Evolutionary conservation across 208 protist genomes (phyloP), one percentile per base, ranked within the genome.

Genomic region (Acanthamoeba triangularis): DNA sequence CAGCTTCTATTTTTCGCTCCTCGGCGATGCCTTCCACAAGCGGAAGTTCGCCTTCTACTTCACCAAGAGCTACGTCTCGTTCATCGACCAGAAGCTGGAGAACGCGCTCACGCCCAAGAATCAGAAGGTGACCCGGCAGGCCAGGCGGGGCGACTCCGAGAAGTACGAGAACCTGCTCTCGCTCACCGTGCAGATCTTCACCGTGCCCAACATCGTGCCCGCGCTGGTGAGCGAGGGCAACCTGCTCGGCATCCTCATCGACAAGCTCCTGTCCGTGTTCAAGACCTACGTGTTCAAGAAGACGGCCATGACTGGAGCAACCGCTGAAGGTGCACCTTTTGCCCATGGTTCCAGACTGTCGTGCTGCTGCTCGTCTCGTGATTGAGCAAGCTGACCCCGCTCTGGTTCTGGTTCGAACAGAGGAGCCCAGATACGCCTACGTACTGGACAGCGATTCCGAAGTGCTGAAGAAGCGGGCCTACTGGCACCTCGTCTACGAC

Each of bases 41-140:
- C 6, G 87, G 35, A 69, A 30, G 47, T 93, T 93, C 59, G 87
- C 87, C 25, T 54, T 67, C 63, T 67, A 67, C 87, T 93, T 93
- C 63, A 54, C 63, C 59, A 35, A 74, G 37, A 76, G 54, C 63
- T 93, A 93, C 87, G 35, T 20, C 20, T 76, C 54, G 10, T 93
- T 93, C 61, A 93, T 93, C 37, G 87, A 93, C 80, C 80, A 88
- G 49, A 88, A 88, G 80, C 80, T 88, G 44, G 80, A 88, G 49
- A 88, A 63, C 49, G 80, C 80, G 49, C 80, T 88, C 80, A 88
- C 80, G 52, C 80, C 80, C 49, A 63, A 54, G 80, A 63, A 11
- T n/a, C 18, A n/a, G 4, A 54, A 63, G 80, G 80, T 63, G 28
- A 63, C 28, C 10, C 25, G 80, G 14, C 80, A 44, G 16, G 80